Base-by-base conservation (phyloP, 2,329 filamentous ascomycete genomes). In the Epichloe glyceriae region DNA sequence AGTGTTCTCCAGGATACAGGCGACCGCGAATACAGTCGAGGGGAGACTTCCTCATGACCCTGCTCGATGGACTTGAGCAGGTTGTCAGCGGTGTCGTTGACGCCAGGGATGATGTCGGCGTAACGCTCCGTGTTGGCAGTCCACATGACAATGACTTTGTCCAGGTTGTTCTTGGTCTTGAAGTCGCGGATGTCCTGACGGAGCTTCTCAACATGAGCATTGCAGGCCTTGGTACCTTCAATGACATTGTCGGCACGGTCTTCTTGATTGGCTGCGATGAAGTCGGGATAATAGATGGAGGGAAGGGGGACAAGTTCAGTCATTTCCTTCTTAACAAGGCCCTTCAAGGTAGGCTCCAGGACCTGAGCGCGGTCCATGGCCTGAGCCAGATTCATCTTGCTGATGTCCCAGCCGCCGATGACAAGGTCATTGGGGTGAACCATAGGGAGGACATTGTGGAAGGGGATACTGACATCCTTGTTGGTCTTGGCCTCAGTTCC, bases 121-220 rank as follows among this genome's bases (percentile, higher is more conserved):
- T 89, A 98, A 57, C 93, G 88, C 74, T 98, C 93, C 12, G 93
- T 98, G 76, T 98, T 98, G 70, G 93, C 93, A 53, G 93, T 97
- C 93, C 93, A 98, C 70, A 93, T 86, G 54, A 98, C 84, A 64
- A 98, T 88, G 65, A 98, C 85, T 76, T 94, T 96, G 76, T 97
- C 91, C 35, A 98, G 81, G 53, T 69, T 73, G 66, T 97, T 87
- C 61, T 78, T 73, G 55, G 81, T 73, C 78, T 97, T 97, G 81
- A 98, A 98, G 57, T 94, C 82, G 58, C 86, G 87, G 62, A 98
- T 96, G 64, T 98, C 90, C 68, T 87, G 79, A 64, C 90, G 89
- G 63, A 98, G 84, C 67, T 91, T 80, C 73, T 97, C 89, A 46
- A 98, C 88, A 65, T 98, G 93, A 52, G 82, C 88, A 70, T 74